These are phyloP conservation scores for Floccularia luteovirens DNA, from an alignment of 768 basidiomycete species.

Conservation along the genomic window DNA sequence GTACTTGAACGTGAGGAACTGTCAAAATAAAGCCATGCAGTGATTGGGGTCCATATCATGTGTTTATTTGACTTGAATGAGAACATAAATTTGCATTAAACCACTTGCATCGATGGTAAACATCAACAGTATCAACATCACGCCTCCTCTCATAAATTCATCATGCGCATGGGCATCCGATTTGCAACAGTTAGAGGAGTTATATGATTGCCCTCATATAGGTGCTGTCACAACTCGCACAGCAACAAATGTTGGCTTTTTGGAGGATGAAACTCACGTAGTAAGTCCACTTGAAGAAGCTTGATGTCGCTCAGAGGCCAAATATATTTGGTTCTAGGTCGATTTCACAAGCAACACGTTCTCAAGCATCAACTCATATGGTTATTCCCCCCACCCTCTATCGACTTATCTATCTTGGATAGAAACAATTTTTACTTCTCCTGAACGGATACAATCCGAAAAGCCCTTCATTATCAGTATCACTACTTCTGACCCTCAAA, in stretches of 20 bases:
- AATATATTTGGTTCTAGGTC: constrained; percentile 32
- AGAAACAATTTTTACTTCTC: constrained; percentile 32
- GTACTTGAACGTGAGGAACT: constrained; percentile 92
- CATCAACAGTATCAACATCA: constrained; percentile 47
- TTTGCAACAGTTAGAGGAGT: constrained; percentile 47
- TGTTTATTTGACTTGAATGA: too few species aligned
- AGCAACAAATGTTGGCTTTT: constrained; percentile 60
- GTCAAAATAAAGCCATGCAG: constrained; percentile 44
- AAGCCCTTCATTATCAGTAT: constrained; percentile 76
- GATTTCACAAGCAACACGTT: constrained; percentile 41
- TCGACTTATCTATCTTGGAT: constrained; percentile 62
- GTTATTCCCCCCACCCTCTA: constrained; percentile 78
- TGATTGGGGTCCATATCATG: not conserved
- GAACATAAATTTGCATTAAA: too few species aligned
- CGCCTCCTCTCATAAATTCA: constrained; percentile 68
- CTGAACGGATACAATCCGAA: constrained; percentile 8
- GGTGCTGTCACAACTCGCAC: constrained; percentile 82
- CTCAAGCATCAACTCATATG: constrained; percentile 79
- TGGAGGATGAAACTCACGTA: constrained; percentile 55
- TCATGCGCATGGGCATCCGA: constrained; percentile 81
- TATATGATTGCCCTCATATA: constrained; percentile 62
- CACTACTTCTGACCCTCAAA: constrained; percentile 48
- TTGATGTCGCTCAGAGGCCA: not conserved
- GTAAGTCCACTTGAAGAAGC: constrained; percentile 28
- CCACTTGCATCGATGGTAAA: constrained; percentile 35